Conservation (phyloP, 345 rosid genomes). For the Euphorbia tirucalli region DNA sequence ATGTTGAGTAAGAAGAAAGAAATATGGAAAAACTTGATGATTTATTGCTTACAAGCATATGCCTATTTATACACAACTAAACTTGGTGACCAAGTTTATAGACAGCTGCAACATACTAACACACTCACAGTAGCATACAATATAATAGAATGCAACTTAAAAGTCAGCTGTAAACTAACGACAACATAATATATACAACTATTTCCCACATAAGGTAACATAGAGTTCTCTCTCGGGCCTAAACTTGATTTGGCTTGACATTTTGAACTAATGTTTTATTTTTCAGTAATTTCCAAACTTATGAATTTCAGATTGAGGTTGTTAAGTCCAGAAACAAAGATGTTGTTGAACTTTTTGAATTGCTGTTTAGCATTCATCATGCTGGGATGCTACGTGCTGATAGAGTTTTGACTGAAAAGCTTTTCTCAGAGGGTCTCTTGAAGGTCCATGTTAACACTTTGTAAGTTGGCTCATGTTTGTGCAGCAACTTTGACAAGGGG, state of each 20-base stretch:
- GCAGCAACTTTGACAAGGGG: conserved; percentile 99
- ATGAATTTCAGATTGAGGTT: conserved; percentile 70
- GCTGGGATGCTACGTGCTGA: conserved; percentile 98
- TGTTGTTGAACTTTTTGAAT: conserved; percentile 73
- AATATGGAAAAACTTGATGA: too few species aligned
- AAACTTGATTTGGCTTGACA: background rate
- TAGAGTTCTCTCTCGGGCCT: background rate
- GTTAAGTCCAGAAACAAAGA: conserved; percentile 93
- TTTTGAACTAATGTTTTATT: conserved; percentile 12
- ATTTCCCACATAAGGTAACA: conserved; percentile 79
- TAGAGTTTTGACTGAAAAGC: conserved; percentile 88
- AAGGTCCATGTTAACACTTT: conserved; percentile 45
- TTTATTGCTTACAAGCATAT: too few species aligned
- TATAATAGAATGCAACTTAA: too few species aligned
- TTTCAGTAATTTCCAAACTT: conserved; percentile 18
- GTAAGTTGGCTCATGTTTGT: conserved; percentile 47
- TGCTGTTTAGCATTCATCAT: conserved; percentile 85
- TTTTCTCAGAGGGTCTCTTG: conserved; percentile 86
- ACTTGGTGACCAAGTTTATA: too few species aligned
- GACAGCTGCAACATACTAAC: too few species aligned
- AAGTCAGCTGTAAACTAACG: too few species aligned
- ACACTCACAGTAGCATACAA: too few species aligned
- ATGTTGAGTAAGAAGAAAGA: too few species aligned
- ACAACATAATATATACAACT: too few species aligned
- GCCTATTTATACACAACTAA: too few species aligned